Evolutionary conservation across 306 rosid species (phyloP).

Genomic region (Quercus aquifolioides): DNA sequence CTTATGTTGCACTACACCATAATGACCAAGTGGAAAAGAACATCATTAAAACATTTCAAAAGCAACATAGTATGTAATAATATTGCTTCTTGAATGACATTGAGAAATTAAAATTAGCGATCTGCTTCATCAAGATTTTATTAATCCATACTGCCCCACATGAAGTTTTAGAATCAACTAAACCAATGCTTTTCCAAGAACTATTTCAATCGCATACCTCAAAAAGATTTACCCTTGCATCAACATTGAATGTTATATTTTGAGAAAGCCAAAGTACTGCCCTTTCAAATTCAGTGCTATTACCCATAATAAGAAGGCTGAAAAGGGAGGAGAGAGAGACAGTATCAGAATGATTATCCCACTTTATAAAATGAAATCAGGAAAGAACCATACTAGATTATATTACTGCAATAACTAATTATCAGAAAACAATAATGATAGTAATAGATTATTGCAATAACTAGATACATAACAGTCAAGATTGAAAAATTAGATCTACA

Average conservation of each 20-base stretch:
- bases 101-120: constrained; percentile 17
- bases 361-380: background rate
- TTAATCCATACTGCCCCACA: constrained; percentile 3
- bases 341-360: constrained; percentile 17
- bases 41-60: constrained; percentile 20
- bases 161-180: constrained; percentile 12
- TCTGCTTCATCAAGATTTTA: constrained; percentile 14
- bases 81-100: constrained; percentile 14
- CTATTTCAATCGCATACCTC: constrained; percentile 47
- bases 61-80: constrained; percentile 12
- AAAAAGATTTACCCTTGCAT: constrained; percentile 91
- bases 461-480: background rate
- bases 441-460: background rate
- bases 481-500: background rate
- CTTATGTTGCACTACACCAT: constrained; percentile 91
- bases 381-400: constrained; percentile 4
- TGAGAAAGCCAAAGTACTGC: constrained; percentile 89
- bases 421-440: background rate
- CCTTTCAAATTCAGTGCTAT: constrained; percentile 78
- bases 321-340: constrained; percentile 11
- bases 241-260: constrained; percentile 73
- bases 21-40: constrained; percentile 38
- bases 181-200: constrained; percentile 10
- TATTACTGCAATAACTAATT: background rate
- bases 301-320: constrained; percentile 89